Evolutionary conservation across 139 green algal genomes (phyloP).

Genomic region (Coelastrella sp.): DNA sequence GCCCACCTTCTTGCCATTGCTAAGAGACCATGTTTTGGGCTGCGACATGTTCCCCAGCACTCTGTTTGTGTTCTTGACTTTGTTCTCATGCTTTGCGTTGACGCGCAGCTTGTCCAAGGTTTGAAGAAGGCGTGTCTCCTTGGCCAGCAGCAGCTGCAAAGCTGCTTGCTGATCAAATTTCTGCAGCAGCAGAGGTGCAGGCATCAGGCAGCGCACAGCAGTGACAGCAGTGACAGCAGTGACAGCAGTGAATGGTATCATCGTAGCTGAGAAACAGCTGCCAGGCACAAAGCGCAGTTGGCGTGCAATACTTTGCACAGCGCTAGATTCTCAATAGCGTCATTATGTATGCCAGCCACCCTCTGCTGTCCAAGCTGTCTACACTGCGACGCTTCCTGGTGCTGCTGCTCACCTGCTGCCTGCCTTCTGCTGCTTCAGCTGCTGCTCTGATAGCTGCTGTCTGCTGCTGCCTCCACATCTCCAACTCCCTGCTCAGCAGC

Average conservation of each 20-base stretch:
- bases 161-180: constrained; percentile 56
- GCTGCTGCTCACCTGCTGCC: constrained; percentile 37
- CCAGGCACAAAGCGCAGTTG: no score
- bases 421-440: constrained; percentile 65
- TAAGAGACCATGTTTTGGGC: constrained; percentile 77
- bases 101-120: constrained; percentile 50
- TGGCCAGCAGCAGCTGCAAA: constrained; percentile 78
- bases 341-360: background rate
- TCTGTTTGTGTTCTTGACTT: constrained; percentile 5
- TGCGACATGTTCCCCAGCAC: constrained; percentile 67
- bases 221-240: background rate
- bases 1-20: constrained; percentile 54
- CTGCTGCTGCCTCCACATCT: constrained; percentile 77
- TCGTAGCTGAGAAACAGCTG: background rate
- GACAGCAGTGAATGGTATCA: background rate
- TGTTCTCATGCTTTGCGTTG: constrained; percentile 16
- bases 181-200: background rate
- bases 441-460: constrained; percentile 79
- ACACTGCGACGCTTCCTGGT: background rate
- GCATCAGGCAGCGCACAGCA: background rate
- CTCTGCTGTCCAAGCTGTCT: background rate
- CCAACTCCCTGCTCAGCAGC: constrained; percentile 84
- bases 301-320: background rate
- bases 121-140: constrained; percentile 89
- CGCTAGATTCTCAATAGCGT: background rate